These are phyloP conservation scores for Penicillium cosmopolitanum DNA, from an alignment of 495 filamentous ascomycete species.

Conservation along the genomic window DNA sequence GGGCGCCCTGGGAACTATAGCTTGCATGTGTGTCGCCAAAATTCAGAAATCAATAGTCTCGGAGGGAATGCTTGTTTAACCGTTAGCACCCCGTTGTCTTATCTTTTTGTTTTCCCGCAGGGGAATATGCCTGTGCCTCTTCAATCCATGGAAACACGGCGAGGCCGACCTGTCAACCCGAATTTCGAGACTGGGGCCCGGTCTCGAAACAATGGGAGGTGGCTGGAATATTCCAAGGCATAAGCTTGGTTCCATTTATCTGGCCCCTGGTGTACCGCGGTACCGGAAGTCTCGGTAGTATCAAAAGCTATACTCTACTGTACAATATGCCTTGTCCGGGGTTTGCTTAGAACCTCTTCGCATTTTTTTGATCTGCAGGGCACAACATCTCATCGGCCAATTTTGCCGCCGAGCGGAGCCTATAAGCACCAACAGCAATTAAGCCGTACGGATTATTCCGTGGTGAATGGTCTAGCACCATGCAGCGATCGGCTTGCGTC, in stretches of 20 bases:
- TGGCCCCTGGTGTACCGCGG: background rate
- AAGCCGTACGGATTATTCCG: background rate
- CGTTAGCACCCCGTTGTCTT: background rate
- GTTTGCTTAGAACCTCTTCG: too few relatives aligned
- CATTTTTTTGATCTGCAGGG: slow-evolving; percentile 14
- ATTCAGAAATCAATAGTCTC: background rate
- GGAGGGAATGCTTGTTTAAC: background rate
- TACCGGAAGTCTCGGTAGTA: too few relatives aligned
- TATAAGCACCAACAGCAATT: background rate
- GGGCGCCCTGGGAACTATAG: slow-evolving; percentile 11
- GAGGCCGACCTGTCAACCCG: slow-evolving; percentile 16
- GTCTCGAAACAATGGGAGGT: background rate
- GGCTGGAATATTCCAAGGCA: background rate
- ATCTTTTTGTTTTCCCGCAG: background rate
- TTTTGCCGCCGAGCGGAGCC: slow-evolving; percentile 8
- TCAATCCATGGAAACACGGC: slow-evolving; percentile 10
- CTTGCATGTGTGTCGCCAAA: background rate
- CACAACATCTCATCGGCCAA: slow-evolving; percentile 12
- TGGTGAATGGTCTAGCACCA: slow-evolving; percentile 18
- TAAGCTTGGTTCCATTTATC: background rate
- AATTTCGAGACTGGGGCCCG: slow-evolving; percentile 9
- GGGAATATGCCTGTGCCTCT: background rate
- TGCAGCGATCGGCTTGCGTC: slow-evolving; percentile 31
- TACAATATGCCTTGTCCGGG: too few relatives aligned
- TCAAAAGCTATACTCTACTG: too few relatives aligned